Evolutionary conservation across 192 early-diverging fungal species (phyloP).

Genomic region (Coemansia sp.): DNA sequence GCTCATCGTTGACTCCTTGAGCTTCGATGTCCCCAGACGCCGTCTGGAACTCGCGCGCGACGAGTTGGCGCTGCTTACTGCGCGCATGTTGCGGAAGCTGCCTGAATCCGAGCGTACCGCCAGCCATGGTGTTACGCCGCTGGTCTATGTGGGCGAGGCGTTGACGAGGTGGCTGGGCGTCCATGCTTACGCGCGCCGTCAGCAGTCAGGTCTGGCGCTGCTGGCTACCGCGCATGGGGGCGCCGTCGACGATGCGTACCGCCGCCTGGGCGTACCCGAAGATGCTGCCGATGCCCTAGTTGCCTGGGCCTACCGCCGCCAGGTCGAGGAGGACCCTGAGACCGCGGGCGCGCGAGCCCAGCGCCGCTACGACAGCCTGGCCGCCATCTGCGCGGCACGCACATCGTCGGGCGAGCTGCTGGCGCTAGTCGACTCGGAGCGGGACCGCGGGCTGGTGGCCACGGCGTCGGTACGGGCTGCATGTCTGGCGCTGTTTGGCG

Average conservation of each 20-base stretch:
- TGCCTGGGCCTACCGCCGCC: constrained; percentile 52
- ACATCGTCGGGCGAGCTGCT: constrained; percentile 28
- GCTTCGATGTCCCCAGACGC: no score
- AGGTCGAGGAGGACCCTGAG: constrained; percentile 47
- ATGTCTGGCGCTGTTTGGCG: constrained; percentile 37
- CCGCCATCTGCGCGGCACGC: constrained; percentile 27
- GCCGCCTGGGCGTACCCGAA: constrained; percentile 35
- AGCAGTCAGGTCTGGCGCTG: background rate
- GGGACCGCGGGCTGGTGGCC: constrained; percentile 53
- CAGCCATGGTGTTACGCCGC: background rate
- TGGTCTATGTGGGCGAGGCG: background rate
- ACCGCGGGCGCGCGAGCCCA: constrained; percentile 13
- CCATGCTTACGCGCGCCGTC: background rate
- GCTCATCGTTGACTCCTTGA: background rate
- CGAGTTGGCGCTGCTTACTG: constrained; percentile 18
- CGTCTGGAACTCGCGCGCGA: constrained; percentile 21
- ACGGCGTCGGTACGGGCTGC: constrained; percentile 42
- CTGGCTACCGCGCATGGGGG: background rate
- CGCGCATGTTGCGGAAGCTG: constrained; percentile 27
- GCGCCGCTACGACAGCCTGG: constrained; percentile 48
- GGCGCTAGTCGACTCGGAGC: constrained; percentile 49
- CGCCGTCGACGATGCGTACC: constrained; percentile 15
- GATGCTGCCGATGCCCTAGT: constrained; percentile 51
- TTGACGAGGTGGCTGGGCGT: constrained; percentile 11
- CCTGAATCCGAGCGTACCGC: constrained; percentile 22